Evolutionary conservation across 208 protist genomes (phyloP).

Genomic region (Crithidia acanthocephali): DNA sequence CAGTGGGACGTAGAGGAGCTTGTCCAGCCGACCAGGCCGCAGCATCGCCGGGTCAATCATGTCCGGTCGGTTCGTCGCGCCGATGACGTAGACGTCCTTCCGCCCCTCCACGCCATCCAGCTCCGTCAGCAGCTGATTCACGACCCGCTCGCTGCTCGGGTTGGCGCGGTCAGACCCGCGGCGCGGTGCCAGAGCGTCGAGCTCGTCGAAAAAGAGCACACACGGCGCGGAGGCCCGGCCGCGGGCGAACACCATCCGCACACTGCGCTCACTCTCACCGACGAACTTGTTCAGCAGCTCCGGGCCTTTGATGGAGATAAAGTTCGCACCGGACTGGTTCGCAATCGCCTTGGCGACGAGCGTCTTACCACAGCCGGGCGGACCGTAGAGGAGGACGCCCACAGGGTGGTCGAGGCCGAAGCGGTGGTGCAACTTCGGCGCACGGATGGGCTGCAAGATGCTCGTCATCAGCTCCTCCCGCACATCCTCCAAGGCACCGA

Average conservation of each 20-base stretch:
- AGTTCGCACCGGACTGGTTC: slow-evolving; percentile 96
- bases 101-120: slow-evolving; percentile 98
- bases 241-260: slow-evolving; percentile 97
- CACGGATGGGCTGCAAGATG: slow-evolving; percentile 93
- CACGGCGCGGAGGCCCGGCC: slow-evolving; percentile 94
- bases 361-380: slow-evolving; percentile 99
- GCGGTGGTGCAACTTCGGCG: slow-evolving; percentile 90
- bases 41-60: slow-evolving; percentile 99
- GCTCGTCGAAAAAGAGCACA: slow-evolving; percentile 99
- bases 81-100: slow-evolving; percentile 97
- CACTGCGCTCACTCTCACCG: slow-evolving; percentile 98
- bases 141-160: slow-evolving; percentile 96
- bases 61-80: slow-evolving; percentile 98
- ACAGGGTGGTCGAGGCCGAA: slow-evolving; percentile 91
- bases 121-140: slow-evolving; percentile 99
- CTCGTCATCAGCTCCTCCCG: slow-evolving; percentile 93
- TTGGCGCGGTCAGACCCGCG: slow-evolving; percentile 91
- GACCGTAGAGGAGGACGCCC: slow-evolving; percentile 98
- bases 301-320: slow-evolving; percentile 99
- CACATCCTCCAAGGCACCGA: slow-evolving; percentile 97
- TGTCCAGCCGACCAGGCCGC: slow-evolving; percentile 97
- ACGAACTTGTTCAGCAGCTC: slow-evolving; percentile 99
- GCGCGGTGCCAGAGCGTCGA: slow-evolving; percentile 97
- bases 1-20: slow-evolving; percentile 97
- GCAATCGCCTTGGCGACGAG: slow-evolving; percentile 96